Percentiles rank a stretch among this genome's conserved stretches.
These are phyloP conservation scores for Cystobasidium tubakii DNA, from an alignment of 768 basidiomycete species.

Conservation along the genomic window DNA sequence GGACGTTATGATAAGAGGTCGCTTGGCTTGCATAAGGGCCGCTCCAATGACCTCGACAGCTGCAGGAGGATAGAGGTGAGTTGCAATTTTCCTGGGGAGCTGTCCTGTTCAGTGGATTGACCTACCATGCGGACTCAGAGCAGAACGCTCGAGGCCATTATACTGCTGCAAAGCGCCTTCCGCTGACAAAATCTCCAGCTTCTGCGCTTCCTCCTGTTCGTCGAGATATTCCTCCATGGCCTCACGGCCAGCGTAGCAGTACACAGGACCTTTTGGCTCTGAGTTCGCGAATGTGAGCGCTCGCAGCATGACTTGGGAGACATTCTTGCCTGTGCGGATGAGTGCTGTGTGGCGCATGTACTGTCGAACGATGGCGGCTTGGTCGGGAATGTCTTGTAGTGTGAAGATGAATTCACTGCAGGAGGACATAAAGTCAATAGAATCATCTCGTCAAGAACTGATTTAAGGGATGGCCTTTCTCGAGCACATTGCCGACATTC, in stretches of 20 bases:
- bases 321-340: constrained; percentile 57
- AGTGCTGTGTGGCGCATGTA: constrained; percentile 67
- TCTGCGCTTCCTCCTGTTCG: background rate
- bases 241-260: constrained; percentile 68
- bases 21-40: constrained; percentile 55
- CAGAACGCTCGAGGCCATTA: constrained; percentile 57
- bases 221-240: constrained; percentile 63
- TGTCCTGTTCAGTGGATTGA: constrained; percentile 19
- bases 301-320: constrained; percentile 56
- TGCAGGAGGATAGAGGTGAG: constrained; percentile 29
- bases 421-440: background rate
- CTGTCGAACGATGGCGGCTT: constrained; percentile 62
- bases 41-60: constrained; percentile 52
- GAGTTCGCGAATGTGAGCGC: constrained; percentile 66
- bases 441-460: background rate
- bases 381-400: constrained; percentile 62
- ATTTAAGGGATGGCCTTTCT: background rate
- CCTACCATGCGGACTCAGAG: constrained; percentile 53
- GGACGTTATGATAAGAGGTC: constrained; percentile 63
- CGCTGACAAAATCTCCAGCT: constrained; percentile 48
- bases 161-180: constrained; percentile 51
- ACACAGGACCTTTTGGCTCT: constrained; percentile 67
- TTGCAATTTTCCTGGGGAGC: no score
- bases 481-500: background rate
- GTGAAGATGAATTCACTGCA: constrained; percentile 1